These are phyloP conservation scores for Teunomyces barrocoloradensis DNA, from an alignment of 805 yeast species.

Conservation along the genomic window DNA sequence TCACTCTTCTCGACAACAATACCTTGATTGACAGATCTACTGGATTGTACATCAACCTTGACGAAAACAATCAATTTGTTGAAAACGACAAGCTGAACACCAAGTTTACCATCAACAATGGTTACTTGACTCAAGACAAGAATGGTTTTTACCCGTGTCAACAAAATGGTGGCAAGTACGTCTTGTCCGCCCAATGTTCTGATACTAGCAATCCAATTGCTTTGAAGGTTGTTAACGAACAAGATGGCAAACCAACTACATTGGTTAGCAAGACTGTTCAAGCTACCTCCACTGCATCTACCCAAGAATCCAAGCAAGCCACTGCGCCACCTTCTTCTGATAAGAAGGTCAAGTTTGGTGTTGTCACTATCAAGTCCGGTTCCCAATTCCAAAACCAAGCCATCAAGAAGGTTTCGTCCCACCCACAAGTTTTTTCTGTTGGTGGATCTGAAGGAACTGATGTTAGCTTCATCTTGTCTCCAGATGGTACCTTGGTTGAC, in stretches of 20 bases:
- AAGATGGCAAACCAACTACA: neutral
- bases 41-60: slow-evolving; percentile 14
- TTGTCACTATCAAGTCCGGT: slow-evolving; percentile 24
- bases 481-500: slow-evolving; percentile 30
- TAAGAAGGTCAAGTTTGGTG: slow-evolving; percentile 13
- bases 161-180: slow-evolving; percentile 2
- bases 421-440: slow-evolving; percentile 33
- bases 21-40: slow-evolving; percentile 18
- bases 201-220: slow-evolving; percentile 10
- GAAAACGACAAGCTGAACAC: slow-evolving; percentile 7
- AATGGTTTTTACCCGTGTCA: slow-evolving; percentile 12
- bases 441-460: slow-evolving; percentile 30
- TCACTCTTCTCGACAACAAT: slow-evolving; percentile 22
- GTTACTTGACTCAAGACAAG: slow-evolving; percentile 12
- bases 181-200: slow-evolving; percentile 7
- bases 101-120: slow-evolving; percentile 10
- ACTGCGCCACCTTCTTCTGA: slow-evolving; percentile 1
- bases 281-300: slow-evolving; percentile 2
- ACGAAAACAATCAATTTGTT: slow-evolving; percentile 5
- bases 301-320: neutral
- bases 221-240: slow-evolving; percentile 6
- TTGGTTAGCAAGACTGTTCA: slow-evolving; percentile 3
- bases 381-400: slow-evolving; percentile 22
- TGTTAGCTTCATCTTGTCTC: slow-evolving; percentile 20
- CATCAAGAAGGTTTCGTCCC: slow-evolving; percentile 27